Base-by-base conservation (phyloP, 768 basidiomycete genomes). In the Daedaleopsis nitida region DNA sequence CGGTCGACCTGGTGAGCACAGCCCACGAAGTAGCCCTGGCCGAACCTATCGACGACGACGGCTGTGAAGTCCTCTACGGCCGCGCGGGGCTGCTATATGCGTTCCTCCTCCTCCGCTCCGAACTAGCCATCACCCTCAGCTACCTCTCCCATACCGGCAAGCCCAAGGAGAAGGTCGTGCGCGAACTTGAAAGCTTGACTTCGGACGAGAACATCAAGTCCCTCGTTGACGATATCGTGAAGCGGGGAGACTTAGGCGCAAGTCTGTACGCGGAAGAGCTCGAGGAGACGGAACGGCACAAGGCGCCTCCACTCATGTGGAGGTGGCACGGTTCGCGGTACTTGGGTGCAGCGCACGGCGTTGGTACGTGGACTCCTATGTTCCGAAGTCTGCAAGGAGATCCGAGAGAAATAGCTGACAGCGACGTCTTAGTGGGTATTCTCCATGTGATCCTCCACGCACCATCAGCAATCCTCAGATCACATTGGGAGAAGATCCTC, bases 291-390 rank as follows among this genome's bases (percentile, higher is more conserved):
- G 63, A 60, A 17, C 44, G 60, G 19, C 51, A 57, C 3, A 47
- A 32, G 12, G 66, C 65, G 5, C 82, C 83, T 0, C 76, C 80
- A 1, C 69, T 86, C 32, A 86, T 86, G 83, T 86, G 84, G 85
- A 72, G 70, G 11, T 86, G 85, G 85, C 80, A 83, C 64, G 73
- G 77, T n/a, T 83, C 78, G 62, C 72, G 80, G 23, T 86, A 86
- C 65, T 70, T 86, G 1, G 84, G 85, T 39, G 83, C 74, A 16
- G 84, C 83, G 3, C 85, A 86, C 73, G 85, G 85, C n/a, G 75
- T 85, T 55, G 81, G 85, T 82, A 58, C 49, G 83, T 73, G 9
- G 32, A 19, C 35, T 13, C 35, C 19, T 8, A 3, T 32, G 27
- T 51, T 2, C 17, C n/a, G n/a, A n/a, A n/a, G 19, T 55, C 16